These are phyloP conservation scores for Syzygium aqueum DNA, from an alignment of 345 rosid genomes.

Conservation along the genomic window DNA sequence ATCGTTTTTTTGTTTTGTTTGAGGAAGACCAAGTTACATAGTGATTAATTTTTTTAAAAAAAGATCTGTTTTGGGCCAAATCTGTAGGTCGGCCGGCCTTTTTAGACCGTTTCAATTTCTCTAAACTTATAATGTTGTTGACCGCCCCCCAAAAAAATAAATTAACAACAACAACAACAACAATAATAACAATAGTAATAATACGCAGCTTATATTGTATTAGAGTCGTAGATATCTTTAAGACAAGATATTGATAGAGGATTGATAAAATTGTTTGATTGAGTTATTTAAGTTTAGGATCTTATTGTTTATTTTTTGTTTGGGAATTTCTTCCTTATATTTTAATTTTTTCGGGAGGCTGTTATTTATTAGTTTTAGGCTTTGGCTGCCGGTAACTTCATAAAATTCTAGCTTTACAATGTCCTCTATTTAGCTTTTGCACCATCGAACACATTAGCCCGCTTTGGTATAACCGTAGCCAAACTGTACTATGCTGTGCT, in stretches of 20 bases:
- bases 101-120: not conserved
- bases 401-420: not conserved
- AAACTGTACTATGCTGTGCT: not conserved
- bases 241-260: not conserved
- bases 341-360: not conserved
- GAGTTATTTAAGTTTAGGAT: not conserved
- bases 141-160: not conserved
- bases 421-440: not conserved
- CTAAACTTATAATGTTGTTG: not conserved
- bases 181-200: rapidly evolving
- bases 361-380: not conserved
- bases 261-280: not conserved
- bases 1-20: too few species aligned
- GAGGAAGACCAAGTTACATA: not conserved
- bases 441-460: not conserved
- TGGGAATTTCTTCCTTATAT: not conserved
- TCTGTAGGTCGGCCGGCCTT: not conserved
- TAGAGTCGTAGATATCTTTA: not conserved
- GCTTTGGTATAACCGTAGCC: not conserved
- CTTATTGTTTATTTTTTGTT: not conserved
- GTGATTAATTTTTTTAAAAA: not conserved
- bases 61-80: not conserved
- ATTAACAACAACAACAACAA: not conserved
- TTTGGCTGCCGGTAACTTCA: not conserved
- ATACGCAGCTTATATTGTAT: not conserved